These are phyloP conservation scores for Diospyros kaki DNA, from an alignment of 148 eudicot species.

Conservation along the genomic window DNA sequence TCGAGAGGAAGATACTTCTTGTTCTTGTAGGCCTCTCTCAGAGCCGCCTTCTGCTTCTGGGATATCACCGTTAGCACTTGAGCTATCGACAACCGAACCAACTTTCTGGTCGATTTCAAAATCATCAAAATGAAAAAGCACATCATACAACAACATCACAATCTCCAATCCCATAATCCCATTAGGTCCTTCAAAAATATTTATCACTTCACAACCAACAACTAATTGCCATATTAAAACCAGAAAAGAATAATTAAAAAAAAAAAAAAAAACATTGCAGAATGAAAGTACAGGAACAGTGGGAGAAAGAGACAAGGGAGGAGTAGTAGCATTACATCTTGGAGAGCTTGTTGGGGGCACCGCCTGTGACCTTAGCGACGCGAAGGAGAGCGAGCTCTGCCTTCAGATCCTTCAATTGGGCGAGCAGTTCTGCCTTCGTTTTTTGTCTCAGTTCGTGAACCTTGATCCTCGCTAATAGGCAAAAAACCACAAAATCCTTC, in stretches of 20 bases:
- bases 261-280: too few relatives aligned
- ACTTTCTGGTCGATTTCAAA: conserved; percentile 34
- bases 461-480: conserved; percentile 48
- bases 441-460: conserved; percentile 65
- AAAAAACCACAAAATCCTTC: too few relatives aligned
- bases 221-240: too few relatives aligned
- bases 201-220: too few relatives aligned
- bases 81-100: conserved; percentile 61
- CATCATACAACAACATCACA: too few relatives aligned
- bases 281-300: not conserved
- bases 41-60: conserved; percentile 61
- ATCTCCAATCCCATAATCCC: too few relatives aligned
- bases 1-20: conserved; percentile 70
- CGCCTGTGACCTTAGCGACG: conserved; percentile 76
- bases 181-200: too few relatives aligned
- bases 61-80: conserved; percentile 72
- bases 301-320: not conserved
- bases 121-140: too few relatives aligned
- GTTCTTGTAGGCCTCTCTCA: conserved; percentile 64
- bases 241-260: too few relatives aligned
- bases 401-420: conserved; percentile 55
- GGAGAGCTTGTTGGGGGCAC: conserved; percentile 78
- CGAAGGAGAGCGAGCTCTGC: conserved; percentile 70
- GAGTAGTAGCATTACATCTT: conserved; percentile 36
- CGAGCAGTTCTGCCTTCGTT: conserved; percentile 42